A percentile compares a stretch with the other conserved stretches of the same genome.
Evolutionary conservation across 2,329 filamentous ascomycete species (phyloP).

Genomic region (Aspergillus ochraceus): DNA sequence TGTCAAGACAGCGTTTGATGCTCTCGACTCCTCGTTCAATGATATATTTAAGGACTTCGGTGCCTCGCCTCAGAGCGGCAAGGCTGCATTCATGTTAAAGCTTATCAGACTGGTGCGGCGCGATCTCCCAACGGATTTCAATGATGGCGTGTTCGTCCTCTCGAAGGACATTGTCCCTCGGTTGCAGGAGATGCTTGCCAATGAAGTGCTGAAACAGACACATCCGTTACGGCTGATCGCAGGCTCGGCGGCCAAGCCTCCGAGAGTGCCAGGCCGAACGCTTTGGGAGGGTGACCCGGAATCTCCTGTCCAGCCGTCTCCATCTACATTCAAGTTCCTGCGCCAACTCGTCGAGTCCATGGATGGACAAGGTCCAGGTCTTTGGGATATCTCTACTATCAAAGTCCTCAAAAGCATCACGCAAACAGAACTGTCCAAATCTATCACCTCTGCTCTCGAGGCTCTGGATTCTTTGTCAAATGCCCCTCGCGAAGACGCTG

Average conservation of each 20-base stretch:
- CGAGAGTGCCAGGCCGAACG: conserved; percentile 59
- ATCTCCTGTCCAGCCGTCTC: conserved; percentile 76
- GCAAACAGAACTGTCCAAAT: conserved; percentile 46
- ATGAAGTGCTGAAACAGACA: conserved; percentile 47
- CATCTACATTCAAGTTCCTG: conserved; percentile 70
- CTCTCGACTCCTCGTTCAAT: conserved; percentile 49
- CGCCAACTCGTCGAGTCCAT: conserved; percentile 66
- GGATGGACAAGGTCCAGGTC: conserved; percentile 68
- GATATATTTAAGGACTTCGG: conserved; percentile 51
- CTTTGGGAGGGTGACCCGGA: conserved; percentile 80
- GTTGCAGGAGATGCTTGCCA: conserved; percentile 64
- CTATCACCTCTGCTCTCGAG: conserved; percentile 24
- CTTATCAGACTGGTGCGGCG: conserved; percentile 72
- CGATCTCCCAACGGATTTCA: conserved; percentile 58
- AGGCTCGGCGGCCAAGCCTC: conserved; percentile 50
- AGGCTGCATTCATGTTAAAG: conserved; percentile 65
- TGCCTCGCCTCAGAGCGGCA: conserved; percentile 49
- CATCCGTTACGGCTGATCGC: conserved; percentile 45
- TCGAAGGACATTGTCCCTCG: conserved; percentile 61
- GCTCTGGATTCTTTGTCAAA: conserved; percentile 15
- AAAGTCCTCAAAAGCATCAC: conserved; percentile 61
- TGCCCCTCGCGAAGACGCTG: neutral
- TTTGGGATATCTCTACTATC: conserved; percentile 76
- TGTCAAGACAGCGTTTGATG: conserved; percentile 57
- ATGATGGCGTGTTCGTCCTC: conserved; percentile 47